Evolutionary conservation across 805 yeast species (phyloP), one percentile per base, ranked within the genome.

Genomic region (Myxozyma neglecta): DNA sequence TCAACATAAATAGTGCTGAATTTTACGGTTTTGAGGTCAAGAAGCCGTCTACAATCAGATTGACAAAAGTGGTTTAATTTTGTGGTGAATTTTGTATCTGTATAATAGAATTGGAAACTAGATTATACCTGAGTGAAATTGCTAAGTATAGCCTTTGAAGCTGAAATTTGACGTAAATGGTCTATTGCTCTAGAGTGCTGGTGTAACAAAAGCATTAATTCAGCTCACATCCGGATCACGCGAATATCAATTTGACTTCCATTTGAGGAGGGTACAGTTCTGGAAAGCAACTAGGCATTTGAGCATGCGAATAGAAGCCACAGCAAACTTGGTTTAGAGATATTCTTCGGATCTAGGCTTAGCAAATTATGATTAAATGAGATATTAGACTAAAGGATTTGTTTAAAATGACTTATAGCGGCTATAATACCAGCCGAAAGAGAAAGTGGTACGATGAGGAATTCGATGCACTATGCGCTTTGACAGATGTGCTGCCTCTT

Each of bases 191-290:
- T 24, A 5, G 5, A 24, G 29, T 24, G 29, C 29, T 5, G 2
- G 29, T 24, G 5, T 2, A 24, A 24, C 29, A 5, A 24, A 24
- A n/a, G 43, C n/a, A 4, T n/a, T 39, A 13, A 14, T 13, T 29
- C 24, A 18, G 47, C n/a, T 14, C 52, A 14, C 40, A 24, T 16
- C 10, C 18, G 52, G n/a, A n/a, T 35, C 52, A 48, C 52, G 18
- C 46, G 14, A 40, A 29, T 29, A 20, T 51, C 55, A 51, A 51
- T 51, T 51, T 29, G 55, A 51, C 37, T 51, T 24, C 55, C 40
- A 11, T 16, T 42, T 42, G n/a, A 20, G 46, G 46, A n/a, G n/a
- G 42, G n/a, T 13, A n/a, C 13, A 6, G 42, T 39, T 13, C 42
- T n/a, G 42, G 42, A 13, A 13, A n/a, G n/a, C n/a, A 16, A 50